These are phyloP conservation scores for Suillus tomentosus DNA, from an alignment of 768 basidiomycete genomes.

Conservation along the genomic window DNA sequence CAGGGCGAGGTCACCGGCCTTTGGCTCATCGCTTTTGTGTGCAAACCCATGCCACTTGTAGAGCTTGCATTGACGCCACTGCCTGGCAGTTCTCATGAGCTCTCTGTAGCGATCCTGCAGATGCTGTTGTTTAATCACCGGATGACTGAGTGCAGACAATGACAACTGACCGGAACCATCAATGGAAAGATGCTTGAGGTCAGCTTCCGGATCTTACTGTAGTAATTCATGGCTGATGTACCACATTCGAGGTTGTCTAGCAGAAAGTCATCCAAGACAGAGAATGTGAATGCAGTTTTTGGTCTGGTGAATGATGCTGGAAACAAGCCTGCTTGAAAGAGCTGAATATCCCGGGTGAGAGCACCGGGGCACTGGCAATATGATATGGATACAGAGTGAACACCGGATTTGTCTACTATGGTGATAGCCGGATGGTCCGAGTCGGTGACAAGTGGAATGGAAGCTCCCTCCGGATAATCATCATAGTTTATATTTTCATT, in stretches of 20 bases:
- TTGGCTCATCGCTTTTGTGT: not conserved
- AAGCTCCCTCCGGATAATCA: not conserved
- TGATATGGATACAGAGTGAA: not conserved
- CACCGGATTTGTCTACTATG: not conserved
- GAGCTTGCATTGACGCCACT: conserved; percentile 21
- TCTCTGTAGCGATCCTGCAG: conserved; percentile 19
- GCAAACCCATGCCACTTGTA: conserved; percentile 19
- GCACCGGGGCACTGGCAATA: not conserved
- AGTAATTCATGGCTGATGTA: conserved; percentile 1
- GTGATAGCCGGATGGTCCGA: not conserved
- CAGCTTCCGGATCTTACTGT: not conserved
- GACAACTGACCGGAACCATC: not conserved
- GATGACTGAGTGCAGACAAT: not conserved
- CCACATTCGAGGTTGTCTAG: not conserved
- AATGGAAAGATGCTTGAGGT: not conserved
- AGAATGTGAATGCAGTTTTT: conserved; percentile 1
- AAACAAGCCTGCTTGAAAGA: not conserved
- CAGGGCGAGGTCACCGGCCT: not conserved
- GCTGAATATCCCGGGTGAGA: not conserved
- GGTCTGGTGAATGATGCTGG: not conserved
- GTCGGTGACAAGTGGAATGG: not conserved
- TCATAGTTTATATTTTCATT: not conserved
- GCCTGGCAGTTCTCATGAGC: conserved; percentile 17
- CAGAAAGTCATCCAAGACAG: not conserved
- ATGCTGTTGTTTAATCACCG: not conserved